Conservation (phyloP, 2,329 filamentous ascomycete species). For the Pseudocercospora macadamiae region DNA sequence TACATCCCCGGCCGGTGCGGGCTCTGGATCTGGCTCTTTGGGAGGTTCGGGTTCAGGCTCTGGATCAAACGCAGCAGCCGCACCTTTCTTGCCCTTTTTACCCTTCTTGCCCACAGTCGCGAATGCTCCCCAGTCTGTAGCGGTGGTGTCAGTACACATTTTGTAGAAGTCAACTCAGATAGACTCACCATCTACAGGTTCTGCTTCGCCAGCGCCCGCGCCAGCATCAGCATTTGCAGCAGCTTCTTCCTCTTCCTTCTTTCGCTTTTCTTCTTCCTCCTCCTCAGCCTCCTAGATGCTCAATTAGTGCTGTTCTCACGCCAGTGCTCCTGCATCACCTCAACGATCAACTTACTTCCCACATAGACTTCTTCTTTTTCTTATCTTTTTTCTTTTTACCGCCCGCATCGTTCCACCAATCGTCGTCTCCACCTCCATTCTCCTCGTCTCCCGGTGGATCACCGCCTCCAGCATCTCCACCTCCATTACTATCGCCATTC, state of each 20-base stretch:
- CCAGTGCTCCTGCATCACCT: too few species aligned
- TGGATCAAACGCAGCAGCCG: conserved; percentile 21
- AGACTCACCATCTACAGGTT: conserved; percentile 31
- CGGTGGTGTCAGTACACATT: background rate
- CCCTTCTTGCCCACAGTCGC: conserved; percentile 42
- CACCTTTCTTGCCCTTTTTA: conserved; percentile 34
- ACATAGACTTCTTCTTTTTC: conserved; percentile 43
- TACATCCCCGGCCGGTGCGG: conserved; percentile 19
- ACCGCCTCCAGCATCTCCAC: conserved; percentile 34
- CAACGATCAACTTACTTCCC: conserved; percentile 33
- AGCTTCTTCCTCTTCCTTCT: conserved; percentile 43
- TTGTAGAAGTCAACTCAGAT: background rate
- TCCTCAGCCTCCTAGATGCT: conserved; percentile 38
- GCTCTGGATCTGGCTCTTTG: conserved; percentile 13
- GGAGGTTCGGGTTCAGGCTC: conserved; percentile 25
- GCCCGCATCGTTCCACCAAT: conserved; percentile 35
- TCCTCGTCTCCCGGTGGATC: conserved; percentile 32
- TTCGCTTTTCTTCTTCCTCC: conserved; percentile 43
- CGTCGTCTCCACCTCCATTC: conserved; percentile 39
- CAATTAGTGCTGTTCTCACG: too few species aligned
- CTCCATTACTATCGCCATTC: conserved; percentile 39
- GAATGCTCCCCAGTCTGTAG: conserved; percentile 42
- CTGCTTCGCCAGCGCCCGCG: conserved; percentile 31
- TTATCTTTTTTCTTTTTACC: conserved; percentile 45
- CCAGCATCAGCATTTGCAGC: conserved; percentile 37